Base-by-base conservation (phyloP, 1,284 basidiomycete genomes). In the Mycena sp. region DNA sequence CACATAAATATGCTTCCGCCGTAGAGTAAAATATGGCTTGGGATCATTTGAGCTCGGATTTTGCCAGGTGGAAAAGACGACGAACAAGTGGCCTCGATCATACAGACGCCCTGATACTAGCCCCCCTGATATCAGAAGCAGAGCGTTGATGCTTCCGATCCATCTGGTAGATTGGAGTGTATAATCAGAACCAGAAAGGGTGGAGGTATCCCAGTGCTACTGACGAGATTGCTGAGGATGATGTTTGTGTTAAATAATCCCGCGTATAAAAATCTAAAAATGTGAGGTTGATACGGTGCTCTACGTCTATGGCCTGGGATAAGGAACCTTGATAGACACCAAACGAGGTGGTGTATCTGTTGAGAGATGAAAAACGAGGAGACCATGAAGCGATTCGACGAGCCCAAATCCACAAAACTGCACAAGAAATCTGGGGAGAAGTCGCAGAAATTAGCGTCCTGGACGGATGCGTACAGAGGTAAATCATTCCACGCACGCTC, bases 1-100 rank as follows among this genome's bases (percentile, higher is more conserved):
- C 37, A 16, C 58, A 62, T 71, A 7, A 77, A 61, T 40, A 61
- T 35, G 43, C 67, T 68, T 11, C 76, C 76, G 43, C 67, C 67
- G 38, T 71, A 70, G 4, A 73, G 50, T 51, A 79, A 37, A 61
- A 68, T 62, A 55, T 71, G 40, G 41, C 77, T 78, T 55, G 41
- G 19, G 2, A 25, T 14, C 6, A 30, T 25, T 30, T n/a, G 44
- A 53, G 40, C 16, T 2, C 16, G 10, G 11, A 17, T 49, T 30
- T 16, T 12, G 56, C 11, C 16, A 19, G 2, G 1, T 23, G 14
- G 16, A 32, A 35, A 43, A 14, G 16, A 6, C 32, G 9, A 28
- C 56, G n/a, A 17, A 58, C 56, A 58, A 58, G 19, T 58, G n/a
- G 17, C 59, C 59, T 17, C 38, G 37, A 21, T 61, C 59, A 19